A percentile compares a stretch with the other conserved stretches of the same genome.
Evolutionary conservation across 2,329 filamentous ascomycete species (phyloP).

Genomic region (Cordyceps javanica): DNA sequence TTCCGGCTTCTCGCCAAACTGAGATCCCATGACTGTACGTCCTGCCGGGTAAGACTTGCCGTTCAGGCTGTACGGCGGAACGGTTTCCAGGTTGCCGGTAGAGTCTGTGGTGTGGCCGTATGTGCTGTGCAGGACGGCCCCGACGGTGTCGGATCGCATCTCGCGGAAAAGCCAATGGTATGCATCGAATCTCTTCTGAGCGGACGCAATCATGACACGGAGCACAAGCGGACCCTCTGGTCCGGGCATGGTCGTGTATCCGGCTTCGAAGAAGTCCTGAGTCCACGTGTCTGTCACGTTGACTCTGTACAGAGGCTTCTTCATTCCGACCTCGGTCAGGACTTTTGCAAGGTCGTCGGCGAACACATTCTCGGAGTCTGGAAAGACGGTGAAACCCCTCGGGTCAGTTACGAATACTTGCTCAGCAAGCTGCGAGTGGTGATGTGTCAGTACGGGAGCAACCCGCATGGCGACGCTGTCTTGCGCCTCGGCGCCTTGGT

Average conservation of each 20-base stretch:
- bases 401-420: constrained; percentile 17
- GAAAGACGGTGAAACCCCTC: neutral
- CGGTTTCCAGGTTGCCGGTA: constrained; percentile 3
- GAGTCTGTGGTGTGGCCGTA: neutral
- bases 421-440: constrained; percentile 27
- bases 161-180: neutral
- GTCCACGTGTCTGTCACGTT: neutral
- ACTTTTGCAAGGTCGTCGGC: neutral
- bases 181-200: neutral
- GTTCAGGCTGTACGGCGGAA: neutral
- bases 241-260: constrained; percentile 4
- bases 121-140: neutral
- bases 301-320: neutral
- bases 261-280: constrained; percentile 8
- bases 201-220: constrained; percentile 4
- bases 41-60: constrained; percentile 4
- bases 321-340: neutral
- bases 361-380: neutral
- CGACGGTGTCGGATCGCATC: constrained; percentile 1
- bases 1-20: constrained; percentile 6
- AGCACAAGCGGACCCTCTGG: neutral
- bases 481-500: constrained; percentile 15
- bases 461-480: constrained; percentile 27
- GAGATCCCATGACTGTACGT: neutral
- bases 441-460: constrained; percentile 30